phyloP scores from a whole-genome alignment of 176 grass and related monocot genomes.

The Eleusine indica region DNA sequence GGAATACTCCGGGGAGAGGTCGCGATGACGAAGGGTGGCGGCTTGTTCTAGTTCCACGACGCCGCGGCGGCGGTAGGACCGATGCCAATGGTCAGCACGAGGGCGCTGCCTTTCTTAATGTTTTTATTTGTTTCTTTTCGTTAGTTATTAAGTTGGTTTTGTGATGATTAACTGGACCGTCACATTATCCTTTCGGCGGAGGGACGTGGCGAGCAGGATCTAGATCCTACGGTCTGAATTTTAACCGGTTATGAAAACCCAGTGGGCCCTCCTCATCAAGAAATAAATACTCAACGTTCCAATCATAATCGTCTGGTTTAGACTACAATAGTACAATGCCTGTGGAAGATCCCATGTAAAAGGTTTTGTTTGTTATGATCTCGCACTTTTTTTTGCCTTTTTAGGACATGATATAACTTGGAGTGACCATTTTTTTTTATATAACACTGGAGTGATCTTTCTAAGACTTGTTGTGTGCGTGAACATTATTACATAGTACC shows the following conservation, averaged over 20 bases:
- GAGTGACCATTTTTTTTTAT: no score
- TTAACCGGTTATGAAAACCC: background rate
- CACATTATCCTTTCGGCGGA: constrained; percentile 23
- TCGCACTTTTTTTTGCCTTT: no score
- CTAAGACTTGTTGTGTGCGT: no score
- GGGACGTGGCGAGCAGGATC: background rate
- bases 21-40: background rate
- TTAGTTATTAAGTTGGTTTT: background rate
- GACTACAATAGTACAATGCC: no score
- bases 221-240: background rate
- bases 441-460: no score
- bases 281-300: no score
- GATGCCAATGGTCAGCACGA: constrained; percentile 7
- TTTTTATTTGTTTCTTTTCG: background rate
- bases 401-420: no score
- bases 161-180: constrained; percentile 31
- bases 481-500: no score
- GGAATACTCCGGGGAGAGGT: constrained; percentile 5
- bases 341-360: no score
- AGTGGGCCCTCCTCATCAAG: background rate
- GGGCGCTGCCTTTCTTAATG: constrained; percentile 3
- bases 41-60: constrained; percentile 36
- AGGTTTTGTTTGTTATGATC: no score
- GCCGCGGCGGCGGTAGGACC: constrained; percentile 19
- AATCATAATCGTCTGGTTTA: no score